Evolutionary conservation across 2,329 filamentous ascomycete species (phyloP), one percentile per base, ranked within the genome.

Genomic region (Monosporascus cannonballus): DNA sequence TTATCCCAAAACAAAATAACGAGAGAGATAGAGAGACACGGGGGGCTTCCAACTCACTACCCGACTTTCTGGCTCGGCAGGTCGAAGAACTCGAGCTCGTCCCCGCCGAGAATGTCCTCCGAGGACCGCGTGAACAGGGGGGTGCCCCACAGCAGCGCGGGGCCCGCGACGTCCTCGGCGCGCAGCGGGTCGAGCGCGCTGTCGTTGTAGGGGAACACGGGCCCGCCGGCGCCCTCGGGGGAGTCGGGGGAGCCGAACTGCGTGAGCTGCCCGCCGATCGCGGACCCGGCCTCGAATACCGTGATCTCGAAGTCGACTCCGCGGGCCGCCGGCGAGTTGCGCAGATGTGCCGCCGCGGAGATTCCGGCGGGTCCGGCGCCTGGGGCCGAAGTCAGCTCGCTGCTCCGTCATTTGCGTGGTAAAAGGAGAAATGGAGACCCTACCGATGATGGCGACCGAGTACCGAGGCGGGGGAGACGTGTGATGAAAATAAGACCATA

Each of bases 351-450:
- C 6, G 60, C 59, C 20, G 60, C 62, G 46, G 57, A 62, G 50
- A 64, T 60, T 11, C 62, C 62, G 1, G 60, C 61, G 18, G 62
- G 61, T 7, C 62, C 62, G 20, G 60, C 60, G n/a, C 62, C 62
- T 64, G 36, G 6, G 30, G 17, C 48, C 7, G n/a, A n/a, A 9
- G 25, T 56, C 51, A 60, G 54, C 51, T 46, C 25, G 20, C 4
- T 48, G 6, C 24, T 14, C 9, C 11, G 27, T 30, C 6, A 4
- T 11, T 15, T 48, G 22, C 42, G 36, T 22, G 5, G 6, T 18
- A 25, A 50, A 27, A 52, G 38, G 44, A 20, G 34, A n/a, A 39
- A 20, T n/a, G 7, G 7, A 30, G 50, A 52, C 58, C 42, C 42
- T 57, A 64, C 62, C 61, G 18, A 64, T 56, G 37, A 64, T 62